A percentile compares a stretch with the other conserved stretches of the same genome.
Evolutionary conservation across 768 basidiomycete genomes (phyloP).

Genomic region (Calocera cornea): DNA sequence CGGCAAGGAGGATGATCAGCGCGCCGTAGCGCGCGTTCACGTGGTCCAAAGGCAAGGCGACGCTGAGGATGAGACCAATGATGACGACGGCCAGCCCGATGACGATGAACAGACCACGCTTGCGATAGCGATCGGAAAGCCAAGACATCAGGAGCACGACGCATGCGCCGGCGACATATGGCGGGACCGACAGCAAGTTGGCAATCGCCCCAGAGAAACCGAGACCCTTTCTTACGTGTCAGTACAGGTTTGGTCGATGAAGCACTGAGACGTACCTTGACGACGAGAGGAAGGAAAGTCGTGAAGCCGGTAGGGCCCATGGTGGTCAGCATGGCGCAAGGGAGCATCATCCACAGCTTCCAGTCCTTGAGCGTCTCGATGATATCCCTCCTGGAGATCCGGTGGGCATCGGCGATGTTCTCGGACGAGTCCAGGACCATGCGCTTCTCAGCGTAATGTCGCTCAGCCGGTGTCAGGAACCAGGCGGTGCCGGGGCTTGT

Average conservation of each 20-base stretch:
- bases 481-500: not conserved
- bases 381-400: not conserved
- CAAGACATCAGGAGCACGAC: conserved; percentile 27
- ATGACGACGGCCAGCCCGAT: conserved; percentile 9
- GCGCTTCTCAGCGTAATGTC: not conserved
- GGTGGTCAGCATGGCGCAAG: not conserved
- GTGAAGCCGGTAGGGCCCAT: not conserved
- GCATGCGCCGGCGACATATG: conserved; percentile 31
- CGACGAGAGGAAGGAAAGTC: not conserved
- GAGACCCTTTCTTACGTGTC: conserved; percentile 25
- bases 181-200: conserved; percentile 15
- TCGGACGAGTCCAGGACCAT: not conserved
- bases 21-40: not conserved
- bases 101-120: conserved; percentile 27
- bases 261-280: not conserved
- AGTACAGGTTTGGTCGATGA: not conserved
- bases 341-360: not conserved
- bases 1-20: not conserved
- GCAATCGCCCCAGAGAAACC: conserved; percentile 41
- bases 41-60: not conserved
- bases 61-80: not conserved
- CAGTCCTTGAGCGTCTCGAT: not conserved
- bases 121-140: conserved; percentile 22
- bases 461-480: not conserved
- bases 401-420: not conserved